These are phyloP conservation scores for Epichloe sylvatica DNA, from an alignment of 2,329 filamentous ascomycete species.

Conservation along the genomic window DNA sequence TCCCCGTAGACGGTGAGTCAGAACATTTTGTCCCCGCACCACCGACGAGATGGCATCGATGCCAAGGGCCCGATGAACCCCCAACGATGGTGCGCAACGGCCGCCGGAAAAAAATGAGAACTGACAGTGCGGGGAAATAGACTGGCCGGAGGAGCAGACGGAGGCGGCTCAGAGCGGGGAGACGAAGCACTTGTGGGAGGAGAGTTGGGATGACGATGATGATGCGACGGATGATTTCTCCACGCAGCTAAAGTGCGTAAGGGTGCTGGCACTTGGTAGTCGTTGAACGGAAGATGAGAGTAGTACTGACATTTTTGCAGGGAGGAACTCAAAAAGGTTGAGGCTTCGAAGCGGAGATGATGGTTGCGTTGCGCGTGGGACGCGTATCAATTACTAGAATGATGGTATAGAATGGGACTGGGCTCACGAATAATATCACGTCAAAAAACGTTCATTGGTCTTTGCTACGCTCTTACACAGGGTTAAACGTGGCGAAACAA, in stretches of 20 bases:
- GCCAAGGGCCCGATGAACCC: too few relatives aligned
- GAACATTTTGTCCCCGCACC: too few relatives aligned
- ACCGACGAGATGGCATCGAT: too few relatives aligned
- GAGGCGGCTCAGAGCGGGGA: conserved; percentile 62
- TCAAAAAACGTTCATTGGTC: not conserved
- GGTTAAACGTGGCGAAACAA: too few relatives aligned
- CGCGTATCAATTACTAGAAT: not conserved
- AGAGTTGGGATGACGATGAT: conserved; percentile 99
- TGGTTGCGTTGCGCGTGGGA: not conserved
- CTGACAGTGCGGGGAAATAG: conserved; percentile 29
- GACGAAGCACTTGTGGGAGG: conserved; percentile 81
- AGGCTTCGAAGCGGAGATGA: conserved; percentile 53
- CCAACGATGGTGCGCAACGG: not conserved
- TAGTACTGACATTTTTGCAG: conserved; percentile 26
- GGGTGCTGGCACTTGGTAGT: conserved; percentile 18
- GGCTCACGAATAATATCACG: not conserved
- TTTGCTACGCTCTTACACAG: not conserved
- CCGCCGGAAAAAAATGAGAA: not conserved
- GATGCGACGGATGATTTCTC: conserved; percentile 96
- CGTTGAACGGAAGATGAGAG: not conserved
- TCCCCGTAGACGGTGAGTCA: conserved; percentile 75
- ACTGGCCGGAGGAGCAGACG: conserved; percentile 86
- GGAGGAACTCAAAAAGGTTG: conserved; percentile 91
- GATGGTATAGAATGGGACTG: not conserved
- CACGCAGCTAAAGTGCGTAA: conserved; percentile 66